A percentile compares a stretch with the other conserved stretches of the same genome.
These are phyloP conservation scores for Paramecium octaurelia DNA, from an alignment of 73 alveolate species.

Conservation along the genomic window DNA sequence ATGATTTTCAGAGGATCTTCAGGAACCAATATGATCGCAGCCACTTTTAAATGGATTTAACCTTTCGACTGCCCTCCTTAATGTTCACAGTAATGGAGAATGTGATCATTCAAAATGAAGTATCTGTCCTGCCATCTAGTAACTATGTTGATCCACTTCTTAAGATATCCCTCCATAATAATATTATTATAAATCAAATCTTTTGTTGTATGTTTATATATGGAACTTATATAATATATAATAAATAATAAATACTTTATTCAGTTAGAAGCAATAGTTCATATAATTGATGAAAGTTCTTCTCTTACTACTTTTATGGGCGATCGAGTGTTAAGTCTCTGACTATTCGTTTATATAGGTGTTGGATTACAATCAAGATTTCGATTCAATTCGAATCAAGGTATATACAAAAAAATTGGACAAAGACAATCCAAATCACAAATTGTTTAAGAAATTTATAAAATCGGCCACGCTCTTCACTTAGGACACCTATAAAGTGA, in stretches of 20 bases:
- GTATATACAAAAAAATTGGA: background rate
- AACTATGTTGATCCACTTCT: constrained; percentile 58
- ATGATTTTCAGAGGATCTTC: constrained; percentile 58
- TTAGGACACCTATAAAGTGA: background rate
- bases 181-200: constrained; percentile 12
- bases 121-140: constrained; percentile 66
- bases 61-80: constrained; percentile 61
- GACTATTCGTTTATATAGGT: background rate
- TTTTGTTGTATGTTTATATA: background rate
- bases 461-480: background rate
- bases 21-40: constrained; percentile 58
- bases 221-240: background rate
- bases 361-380: background rate
- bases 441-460: background rate
- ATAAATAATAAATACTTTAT: background rate
- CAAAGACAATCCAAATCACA: background rate
- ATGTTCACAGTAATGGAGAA: constrained; percentile 60
- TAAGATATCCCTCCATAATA: constrained; percentile 69
- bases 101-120: constrained; percentile 59
- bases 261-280: background rate
- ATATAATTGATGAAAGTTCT: background rate
- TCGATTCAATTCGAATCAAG: background rate
- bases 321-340: background rate
- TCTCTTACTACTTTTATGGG: background rate
- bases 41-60: constrained; percentile 53